A percentile compares a stretch with the other conserved stretches of the same genome.
phyloP scores from a whole-genome alignment of 352 stramenopile species.

The Globisporangium apiculatum region DNA sequence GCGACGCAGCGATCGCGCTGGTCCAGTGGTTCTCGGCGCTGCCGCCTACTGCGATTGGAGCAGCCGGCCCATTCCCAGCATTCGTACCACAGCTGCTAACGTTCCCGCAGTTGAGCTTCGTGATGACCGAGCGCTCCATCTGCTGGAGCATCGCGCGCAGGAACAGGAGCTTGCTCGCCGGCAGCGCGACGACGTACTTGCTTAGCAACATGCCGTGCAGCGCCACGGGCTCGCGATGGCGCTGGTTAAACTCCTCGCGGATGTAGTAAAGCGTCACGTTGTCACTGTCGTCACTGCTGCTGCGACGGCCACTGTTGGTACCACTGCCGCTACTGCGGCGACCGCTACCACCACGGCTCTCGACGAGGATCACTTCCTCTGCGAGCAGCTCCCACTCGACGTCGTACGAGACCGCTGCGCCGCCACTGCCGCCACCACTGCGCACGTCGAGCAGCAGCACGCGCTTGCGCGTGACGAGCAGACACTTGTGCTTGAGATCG shows the following conservation, averaged over 20 bases:
- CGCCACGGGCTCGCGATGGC: conserved; percentile 8
- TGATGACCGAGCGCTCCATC: conserved; percentile 67
- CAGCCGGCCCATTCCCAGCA: no score
- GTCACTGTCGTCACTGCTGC: conserved; percentile 1
- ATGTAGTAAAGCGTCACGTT: conserved; percentile 65
- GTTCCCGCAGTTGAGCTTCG: conserved; percentile 38
- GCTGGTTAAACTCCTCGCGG: conserved; percentile 48
- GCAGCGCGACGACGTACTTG: conserved; percentile 67
- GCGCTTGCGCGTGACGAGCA: conserved; percentile 79
- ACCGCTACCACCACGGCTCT: conserved; percentile 21
- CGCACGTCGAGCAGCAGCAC: conserved; percentile 77
- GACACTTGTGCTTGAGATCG: conserved; percentile 77
- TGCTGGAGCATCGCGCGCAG: conserved; percentile 83
- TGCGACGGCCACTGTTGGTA: no score
- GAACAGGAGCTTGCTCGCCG: conserved; percentile 72
- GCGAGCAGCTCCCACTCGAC: conserved; percentile 75
- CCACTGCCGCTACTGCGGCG: background rate
- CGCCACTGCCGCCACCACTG: conserved; percentile 5
- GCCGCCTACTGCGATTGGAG: background rate
- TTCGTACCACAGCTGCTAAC: background rate
- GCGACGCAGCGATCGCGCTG: conserved; percentile 26
- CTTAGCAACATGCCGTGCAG: conserved; percentile 65
- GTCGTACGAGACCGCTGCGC: conserved; percentile 51
- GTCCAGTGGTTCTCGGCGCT: background rate
- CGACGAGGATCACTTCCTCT: conserved; percentile 75